Percentiles rank a stretch among this genome's conserved stretches.
Evolutionary conservation across 2,329 filamentous ascomycete genomes (phyloP).

Genomic region (Bipolaris sorokiniana): DNA sequence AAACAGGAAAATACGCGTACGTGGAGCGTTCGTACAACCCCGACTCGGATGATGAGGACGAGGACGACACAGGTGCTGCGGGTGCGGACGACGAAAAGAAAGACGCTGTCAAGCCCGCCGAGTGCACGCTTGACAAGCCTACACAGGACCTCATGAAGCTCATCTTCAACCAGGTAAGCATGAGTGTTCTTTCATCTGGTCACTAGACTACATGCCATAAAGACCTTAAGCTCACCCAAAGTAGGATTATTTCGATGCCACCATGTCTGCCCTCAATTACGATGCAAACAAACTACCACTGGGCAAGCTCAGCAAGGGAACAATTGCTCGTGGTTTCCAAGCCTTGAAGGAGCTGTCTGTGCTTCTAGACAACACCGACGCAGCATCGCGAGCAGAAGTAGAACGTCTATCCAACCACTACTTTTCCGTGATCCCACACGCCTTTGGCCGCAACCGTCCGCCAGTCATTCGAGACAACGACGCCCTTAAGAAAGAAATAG

Average conservation of each 20-base stretch:
- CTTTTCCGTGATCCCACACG: conserved; percentile 82
- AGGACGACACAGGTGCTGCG: conserved; percentile 21
- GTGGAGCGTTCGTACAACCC: conserved; percentile 78
- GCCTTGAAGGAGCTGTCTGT: conserved; percentile 76
- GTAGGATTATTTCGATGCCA: conserved; percentile 67
- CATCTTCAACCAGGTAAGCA: conserved; percentile 74
- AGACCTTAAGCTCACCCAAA: background rate
- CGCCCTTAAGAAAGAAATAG: conserved; percentile 75
- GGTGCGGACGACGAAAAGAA: conserved; percentile 22
- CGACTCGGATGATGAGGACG: conserved; percentile 60
- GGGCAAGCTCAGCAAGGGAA: conserved; percentile 81
- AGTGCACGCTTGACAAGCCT: conserved; percentile 63
- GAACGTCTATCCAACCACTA: conserved; percentile 76
- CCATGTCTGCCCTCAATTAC: conserved; percentile 72
- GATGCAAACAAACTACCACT: conserved; percentile 78
- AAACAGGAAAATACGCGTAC: conserved; percentile 74
- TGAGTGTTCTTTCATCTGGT: background rate
- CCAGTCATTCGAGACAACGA: conserved; percentile 66
- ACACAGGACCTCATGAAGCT: conserved; percentile 75
- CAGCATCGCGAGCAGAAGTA: conserved; percentile 58
- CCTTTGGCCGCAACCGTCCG: conserved; percentile 75
- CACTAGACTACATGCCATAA: background rate
- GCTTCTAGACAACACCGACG: conserved; percentile 62
- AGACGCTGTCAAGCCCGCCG: conserved; percentile 33
- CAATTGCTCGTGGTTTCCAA: conserved; percentile 76